phyloP scores from a whole-genome alignment of 495 filamentous ascomycete species.

The Lichina pygmaea region DNA sequence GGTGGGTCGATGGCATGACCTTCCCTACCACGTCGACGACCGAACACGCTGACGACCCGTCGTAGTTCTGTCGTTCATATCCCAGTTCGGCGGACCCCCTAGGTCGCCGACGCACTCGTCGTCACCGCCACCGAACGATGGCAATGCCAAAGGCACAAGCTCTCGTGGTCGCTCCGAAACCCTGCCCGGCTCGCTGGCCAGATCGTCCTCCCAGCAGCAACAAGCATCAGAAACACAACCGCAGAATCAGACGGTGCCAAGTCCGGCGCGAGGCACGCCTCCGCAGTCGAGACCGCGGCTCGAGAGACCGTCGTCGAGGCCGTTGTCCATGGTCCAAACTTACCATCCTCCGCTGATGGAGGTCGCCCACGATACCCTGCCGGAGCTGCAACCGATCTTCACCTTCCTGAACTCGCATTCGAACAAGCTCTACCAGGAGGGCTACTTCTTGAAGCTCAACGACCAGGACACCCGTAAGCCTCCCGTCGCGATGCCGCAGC shows the following conservation, averaged over 20 bases:
- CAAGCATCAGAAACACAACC: neutral
- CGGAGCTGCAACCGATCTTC: constrained; percentile 86
- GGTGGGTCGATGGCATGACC: neutral
- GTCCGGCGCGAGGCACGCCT: constrained; percentile 6
- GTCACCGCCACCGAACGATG: constrained; percentile 2
- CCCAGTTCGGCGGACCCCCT: constrained; percentile 13
- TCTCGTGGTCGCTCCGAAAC: neutral
- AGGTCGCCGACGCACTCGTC: constrained; percentile 3
- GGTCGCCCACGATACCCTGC: constrained; percentile 55
- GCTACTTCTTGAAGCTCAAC: constrained; percentile 88
- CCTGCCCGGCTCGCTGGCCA: no score
- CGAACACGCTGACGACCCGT: no score
- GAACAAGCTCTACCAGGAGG: constrained; percentile 93
- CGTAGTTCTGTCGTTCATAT: constrained; percentile 32
- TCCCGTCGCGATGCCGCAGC: neutral
- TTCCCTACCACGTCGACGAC: neutral
- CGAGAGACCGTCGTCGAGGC: constrained; percentile 22
- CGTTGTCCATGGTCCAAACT: constrained; percentile 40
- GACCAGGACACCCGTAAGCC: constrained; percentile 68
- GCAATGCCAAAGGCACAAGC: neutral
- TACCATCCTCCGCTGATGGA: constrained; percentile 78
- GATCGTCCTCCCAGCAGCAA: neutral
- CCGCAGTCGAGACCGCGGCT: constrained; percentile 3
- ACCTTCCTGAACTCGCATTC: constrained; percentile 79
- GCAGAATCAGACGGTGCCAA: neutral